Base-by-base conservation (phyloP, 176 grass and related monocot genomes). In the Panicum miliaceum region DNA sequence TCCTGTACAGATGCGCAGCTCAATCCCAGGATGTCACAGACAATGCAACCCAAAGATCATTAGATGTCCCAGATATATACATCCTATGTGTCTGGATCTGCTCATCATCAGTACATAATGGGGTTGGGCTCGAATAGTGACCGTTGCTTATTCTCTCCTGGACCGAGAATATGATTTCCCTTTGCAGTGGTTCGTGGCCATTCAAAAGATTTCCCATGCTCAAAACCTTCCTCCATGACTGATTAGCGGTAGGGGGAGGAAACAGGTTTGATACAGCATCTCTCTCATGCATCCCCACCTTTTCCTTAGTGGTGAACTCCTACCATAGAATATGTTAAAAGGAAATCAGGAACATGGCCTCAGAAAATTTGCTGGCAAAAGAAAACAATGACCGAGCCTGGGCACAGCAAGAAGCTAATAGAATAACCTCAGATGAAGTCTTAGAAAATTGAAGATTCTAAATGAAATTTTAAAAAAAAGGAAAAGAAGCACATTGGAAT, bases 181-280 rank as follows among this genome's bases (percentile, higher is more conserved):
- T 94, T 62, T 87, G 67, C 56, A 90, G 82, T 18, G 96, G 96
- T 87, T 98, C 93, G 40, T 98, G 96, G n/a, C 93, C 93, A 50
- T 98, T 95, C 71, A 98, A 82, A 85, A 95, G 93, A 93, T 98
- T 98, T 73, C 96, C 93, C 96, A 98, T 98, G 87, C 96, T 98
- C 91, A 95, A 76, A 83, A 98, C 93, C 86, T 98, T 95, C 83
- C 96, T 91, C 96, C 96, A 98, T 52, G 96, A 95, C 75, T 95
- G 91, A 84, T 87, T 95, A 72, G 87, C 89, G 77, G 93, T 95
- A 73, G 96, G 93, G 9, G 87, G 91, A 74, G 93, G 91, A 90
- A 98, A 98, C 64, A 98, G 76, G 62, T 73, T 91, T 77, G 89
- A 84, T 42, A 98, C 87, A 57, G 77, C 84, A 75, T 92, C 93